Conservation (phyloP, 129 eudicot species). For the Centella asiatica region DNA sequence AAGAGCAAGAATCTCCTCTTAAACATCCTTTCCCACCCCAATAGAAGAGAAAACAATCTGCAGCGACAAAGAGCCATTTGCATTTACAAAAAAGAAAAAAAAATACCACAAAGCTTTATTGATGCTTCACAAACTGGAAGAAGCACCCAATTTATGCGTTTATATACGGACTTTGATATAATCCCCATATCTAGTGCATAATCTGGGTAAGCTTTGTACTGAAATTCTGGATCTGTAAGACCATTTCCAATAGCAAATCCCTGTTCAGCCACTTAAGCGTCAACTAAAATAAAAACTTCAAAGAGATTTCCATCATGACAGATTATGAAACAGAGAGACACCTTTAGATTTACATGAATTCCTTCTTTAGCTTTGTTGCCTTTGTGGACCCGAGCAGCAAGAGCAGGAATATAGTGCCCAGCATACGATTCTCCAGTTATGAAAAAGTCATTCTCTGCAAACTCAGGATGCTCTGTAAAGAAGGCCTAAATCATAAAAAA, state of each 20-base stretch:
- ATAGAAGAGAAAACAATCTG: not conserved
- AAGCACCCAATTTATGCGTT: not conserved
- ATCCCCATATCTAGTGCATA: conserved; percentile 31
- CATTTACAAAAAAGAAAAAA: too few relatives aligned
- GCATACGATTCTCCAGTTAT: conserved; percentile 42
- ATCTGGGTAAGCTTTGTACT: conserved; percentile 30
- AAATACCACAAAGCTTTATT: conserved; percentile 26
- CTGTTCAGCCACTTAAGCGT: conserved; percentile 7
- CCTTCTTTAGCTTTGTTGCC: conserved; percentile 31
- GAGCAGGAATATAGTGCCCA: conserved; percentile 40
- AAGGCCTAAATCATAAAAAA: conserved; percentile 19
- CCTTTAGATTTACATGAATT: conserved; percentile 26
- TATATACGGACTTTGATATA: conserved; percentile 13
- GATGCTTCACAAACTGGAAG: conserved; percentile 19
- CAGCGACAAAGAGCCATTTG: not conserved
- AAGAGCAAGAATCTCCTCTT: not conserved
- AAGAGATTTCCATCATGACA: not conserved
- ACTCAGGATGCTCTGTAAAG: conserved; percentile 29
- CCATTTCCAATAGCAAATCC: conserved; percentile 43
- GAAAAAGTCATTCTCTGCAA: conserved; percentile 29
- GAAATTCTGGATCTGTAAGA: conserved; percentile 30
- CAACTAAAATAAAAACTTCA: not conserved
- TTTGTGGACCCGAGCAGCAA: conserved; percentile 24
- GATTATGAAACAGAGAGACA: not conserved
- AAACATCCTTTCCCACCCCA: not conserved